Conservation (phyloP, 495 filamentous ascomycete species). For the Aspergillus incahuasiensis region DNA sequence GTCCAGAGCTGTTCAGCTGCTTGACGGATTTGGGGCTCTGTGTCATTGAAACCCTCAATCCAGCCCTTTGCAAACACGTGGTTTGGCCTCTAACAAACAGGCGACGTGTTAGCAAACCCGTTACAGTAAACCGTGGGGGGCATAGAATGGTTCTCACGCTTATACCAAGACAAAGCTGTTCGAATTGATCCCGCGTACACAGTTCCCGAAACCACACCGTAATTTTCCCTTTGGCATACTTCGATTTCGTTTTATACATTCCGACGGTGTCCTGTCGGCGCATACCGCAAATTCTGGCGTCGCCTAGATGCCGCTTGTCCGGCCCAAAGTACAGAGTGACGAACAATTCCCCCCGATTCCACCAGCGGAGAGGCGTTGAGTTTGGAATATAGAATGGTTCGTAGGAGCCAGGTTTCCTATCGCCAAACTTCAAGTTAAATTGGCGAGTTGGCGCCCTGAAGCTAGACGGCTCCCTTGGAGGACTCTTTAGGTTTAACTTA, state of each 20-base stretch:
- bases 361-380: conserved; percentile 9
- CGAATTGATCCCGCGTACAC: conserved; percentile 34
- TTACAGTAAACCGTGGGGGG: background rate
- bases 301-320: conserved; percentile 31
- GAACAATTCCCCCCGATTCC: conserved; percentile 22
- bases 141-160: background rate
- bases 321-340: conserved; percentile 33
- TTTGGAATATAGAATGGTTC: background rate
- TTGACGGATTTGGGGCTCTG: conserved; percentile 22
- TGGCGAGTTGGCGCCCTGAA: background rate
- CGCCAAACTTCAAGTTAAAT: background rate
- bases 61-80: conserved; percentile 25
- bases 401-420: background rate
- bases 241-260: conserved; percentile 21
- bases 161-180: conserved; percentile 26
- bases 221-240: conserved; percentile 9
- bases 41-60: conserved; percentile 35
- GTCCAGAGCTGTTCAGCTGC: conserved; percentile 25
- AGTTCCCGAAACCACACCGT: conserved; percentile 40
- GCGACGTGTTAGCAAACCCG: conserved; percentile 6
- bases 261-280: conserved; percentile 8
- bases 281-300: conserved; percentile 37
- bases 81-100: background rate
- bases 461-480: background rate
- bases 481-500: background rate